Base-by-base conservation (phyloP, 2,329 filamentous ascomycete genomes). In the Xylogone sp. region DNA sequence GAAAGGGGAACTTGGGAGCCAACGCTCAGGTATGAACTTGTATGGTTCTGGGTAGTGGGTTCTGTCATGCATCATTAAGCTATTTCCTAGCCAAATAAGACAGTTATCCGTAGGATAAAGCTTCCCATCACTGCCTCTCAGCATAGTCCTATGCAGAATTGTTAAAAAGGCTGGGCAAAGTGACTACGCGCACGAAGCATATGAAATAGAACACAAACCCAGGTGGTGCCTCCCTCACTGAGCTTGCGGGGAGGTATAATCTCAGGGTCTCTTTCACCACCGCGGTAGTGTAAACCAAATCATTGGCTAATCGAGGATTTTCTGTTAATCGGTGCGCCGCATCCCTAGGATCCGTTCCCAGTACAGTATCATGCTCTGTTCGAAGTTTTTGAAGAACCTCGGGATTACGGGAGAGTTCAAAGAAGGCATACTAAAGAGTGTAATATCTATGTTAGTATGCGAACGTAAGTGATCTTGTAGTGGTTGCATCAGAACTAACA, bases 1-100 rank as follows among this genome's bases (percentile, higher is more conserved):
- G 24, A 63, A 63, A 21, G 59, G 59, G 5, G 62, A 62, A 4
- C 59, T 61, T 20, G 64, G 60, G 46, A 74, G 62, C 58, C 69
- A 80, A 3, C 77, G 71, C 45, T 78, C 75, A 0, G 71, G 77
- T n/a, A 77, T 57, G 59, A 78, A 80, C 19, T 68, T 64, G 20
- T 68, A 60, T 0, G 75, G 69, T 3, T 71, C 65, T 2, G 66
- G 64, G 69, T 73, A 81, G 56, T 70, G 65, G 6, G 5, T 16
- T 16, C 6, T 7, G n/a, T 31, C 43, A 29, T 44, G 42, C 47
- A 49, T 49, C 3, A n/a, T 12, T 42, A 24, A 22, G 8, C 29
- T 49, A 39, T 44, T 49, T 1, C 34, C 47, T 20, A 43, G 21
- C 47, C 47, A 49, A 20, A 49, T 18, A 34, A 49, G 44, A 9